Percentiles rank a stretch among this genome's conserved stretches.
These are phyloP conservation scores for Hypoxylon trugodes DNA, from an alignment of 495 filamentous ascomycete genomes.

Conservation along the genomic window DNA sequence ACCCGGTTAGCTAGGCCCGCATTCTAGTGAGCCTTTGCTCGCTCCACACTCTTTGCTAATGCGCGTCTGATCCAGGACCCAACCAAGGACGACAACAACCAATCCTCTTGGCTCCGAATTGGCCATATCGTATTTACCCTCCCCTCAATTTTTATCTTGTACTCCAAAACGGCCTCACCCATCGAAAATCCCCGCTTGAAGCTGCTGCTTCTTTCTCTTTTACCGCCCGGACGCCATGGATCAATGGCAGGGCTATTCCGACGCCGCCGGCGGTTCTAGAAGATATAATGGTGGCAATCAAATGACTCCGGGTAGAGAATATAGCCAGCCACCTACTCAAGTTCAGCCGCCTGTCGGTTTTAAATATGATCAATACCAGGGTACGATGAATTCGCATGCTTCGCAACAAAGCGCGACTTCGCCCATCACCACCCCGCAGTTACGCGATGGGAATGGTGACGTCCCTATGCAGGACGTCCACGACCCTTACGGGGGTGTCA, in stretches of 20 bases:
- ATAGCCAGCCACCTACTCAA: slow-evolving; percentile 58
- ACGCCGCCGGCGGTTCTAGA: slow-evolving; percentile 55
- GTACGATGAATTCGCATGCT: slow-evolving; percentile 62
- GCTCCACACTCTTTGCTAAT: slow-evolving; percentile 24
- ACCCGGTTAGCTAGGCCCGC: slow-evolving; percentile 27
- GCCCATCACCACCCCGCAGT: slow-evolving; percentile 70
- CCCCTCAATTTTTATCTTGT: slow-evolving; percentile 31
- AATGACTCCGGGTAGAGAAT: slow-evolving; percentile 55
- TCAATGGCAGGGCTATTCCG: slow-evolving; percentile 64
- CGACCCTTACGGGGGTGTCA: slow-evolving; percentile 81
- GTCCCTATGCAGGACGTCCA: slow-evolving; percentile 89
- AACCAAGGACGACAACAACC: slow-evolving; percentile 29
- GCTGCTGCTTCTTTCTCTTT: slow-evolving; percentile 14
- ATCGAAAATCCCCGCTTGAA: slow-evolving; percentile 17
- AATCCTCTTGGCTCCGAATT: slow-evolving; percentile 34
- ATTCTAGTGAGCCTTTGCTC: slow-evolving; percentile 32
- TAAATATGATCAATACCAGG: slow-evolving; percentile 78
- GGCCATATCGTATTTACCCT: slow-evolving; percentile 31
- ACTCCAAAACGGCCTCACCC: slow-evolving; percentile 5
- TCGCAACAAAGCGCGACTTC: slow-evolving; percentile 67
- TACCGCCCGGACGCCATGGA: slow-evolving; percentile 58
- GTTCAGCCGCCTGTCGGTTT: slow-evolving; percentile 71
- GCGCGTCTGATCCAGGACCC: slow-evolving; percentile 33
- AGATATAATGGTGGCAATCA: slow-evolving; percentile 60
- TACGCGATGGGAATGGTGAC: slow-evolving; percentile 80